Evolutionary conservation across 169 alveolate species (phyloP), one percentile per base, ranked within the genome.

Genomic region (Plasmodium gallinaceum): DNA sequence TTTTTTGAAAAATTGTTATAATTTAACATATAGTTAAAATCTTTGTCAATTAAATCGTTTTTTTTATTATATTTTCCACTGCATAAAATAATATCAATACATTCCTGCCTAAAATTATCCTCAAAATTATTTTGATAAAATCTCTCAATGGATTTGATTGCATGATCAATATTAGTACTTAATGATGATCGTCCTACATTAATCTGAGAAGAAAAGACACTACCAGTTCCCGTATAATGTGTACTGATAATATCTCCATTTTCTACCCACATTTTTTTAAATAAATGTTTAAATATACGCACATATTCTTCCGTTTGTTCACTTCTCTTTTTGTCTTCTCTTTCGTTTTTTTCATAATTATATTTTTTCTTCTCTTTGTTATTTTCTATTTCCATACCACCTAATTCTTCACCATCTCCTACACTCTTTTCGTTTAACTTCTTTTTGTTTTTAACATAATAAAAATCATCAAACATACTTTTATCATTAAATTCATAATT

Each of bases 141-240:
- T 43, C 99, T 75, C 39, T 94, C 94, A 16, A 96, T 94, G 7
- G 98, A 95, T 58, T 94, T 95, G 14, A 94, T 93, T 43, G 97
- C 97, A 75, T 95, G 96, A 24, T 94, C 97, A 43, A 97, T 92
- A 65, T 95, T 92, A 0, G 98, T 97, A 68, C 94, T 92, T 60
- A 97, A 85, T 39, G 97, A 95, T 64, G 96, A 93, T 65, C 96
- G 95, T 45, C 97, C 98, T 12, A 96, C 94, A 92, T 96, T 95
- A 7, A 98, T 97, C 14, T 97, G 98, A 46, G 97, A 95, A 14
- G 99, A 95, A 51, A 95, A 96, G 20, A 97, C 97, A 54, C 98
- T 95, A 10, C 98, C 97, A 10, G 99, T 97, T n/a, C 99, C 99
- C 3, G 99, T 93, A 91, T 97, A 97, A 69, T 96, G 95, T 48